A percentile compares a stretch with the other conserved stretches of the same genome.
Evolutionary conservation across 1,284 basidiomycete species (phyloP).

Genomic region (Papiliotrema fonsecae): DNA sequence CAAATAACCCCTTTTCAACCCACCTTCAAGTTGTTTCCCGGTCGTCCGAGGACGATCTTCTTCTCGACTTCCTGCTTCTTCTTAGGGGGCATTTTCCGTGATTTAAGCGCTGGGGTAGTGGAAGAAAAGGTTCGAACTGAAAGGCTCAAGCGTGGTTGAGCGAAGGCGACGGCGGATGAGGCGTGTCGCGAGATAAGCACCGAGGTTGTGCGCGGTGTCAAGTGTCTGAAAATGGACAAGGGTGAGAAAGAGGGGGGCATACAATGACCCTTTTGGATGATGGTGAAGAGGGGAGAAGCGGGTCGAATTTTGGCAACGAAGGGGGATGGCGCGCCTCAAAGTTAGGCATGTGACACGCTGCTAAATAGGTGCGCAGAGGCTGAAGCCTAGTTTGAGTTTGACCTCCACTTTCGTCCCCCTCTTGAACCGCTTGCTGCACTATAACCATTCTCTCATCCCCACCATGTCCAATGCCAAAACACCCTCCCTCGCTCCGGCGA

Average conservation of each 20-base stretch:
- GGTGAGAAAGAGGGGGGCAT: not conserved
- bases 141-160: constrained; percentile 1
- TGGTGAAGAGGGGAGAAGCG: not conserved
- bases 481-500: constrained; percentile 4
- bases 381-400: not conserved
- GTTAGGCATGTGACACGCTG: not conserved
- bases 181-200: no score
- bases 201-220: no score
- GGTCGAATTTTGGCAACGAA: no score
- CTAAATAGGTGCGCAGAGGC: not conserved
- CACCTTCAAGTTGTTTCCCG: constrained; percentile 70
- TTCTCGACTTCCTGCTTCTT: constrained; percentile 69
- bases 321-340: no score
- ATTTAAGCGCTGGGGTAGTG: constrained; percentile 13
- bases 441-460: not conserved
- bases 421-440: no score
- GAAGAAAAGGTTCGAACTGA: constrained; percentile 12
- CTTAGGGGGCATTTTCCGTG: constrained; percentile 74
- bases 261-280: not conserved
- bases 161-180: no score
- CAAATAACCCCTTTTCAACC: constrained; percentile 4
- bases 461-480: not conserved
- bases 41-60: constrained; percentile 78
- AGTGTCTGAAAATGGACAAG: not conserved
- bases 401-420: not conserved